Conservation (phyloP, 257 asterid genomes). For the Ballota nigra region DNA sequence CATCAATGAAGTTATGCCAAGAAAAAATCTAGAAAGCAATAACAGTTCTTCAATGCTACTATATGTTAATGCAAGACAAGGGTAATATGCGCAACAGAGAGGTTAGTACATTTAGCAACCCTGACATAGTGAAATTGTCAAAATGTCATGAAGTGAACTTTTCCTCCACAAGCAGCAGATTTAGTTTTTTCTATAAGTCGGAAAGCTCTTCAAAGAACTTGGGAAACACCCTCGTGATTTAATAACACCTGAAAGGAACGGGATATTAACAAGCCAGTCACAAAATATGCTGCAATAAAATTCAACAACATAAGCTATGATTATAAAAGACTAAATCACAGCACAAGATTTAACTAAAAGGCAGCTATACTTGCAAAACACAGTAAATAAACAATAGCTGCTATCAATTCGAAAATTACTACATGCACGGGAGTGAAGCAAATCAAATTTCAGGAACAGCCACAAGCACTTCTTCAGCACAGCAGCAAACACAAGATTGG, state of each 20-base stretch:
- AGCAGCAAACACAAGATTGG: not conserved
- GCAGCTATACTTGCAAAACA: not conserved
- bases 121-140: constrained; percentile 87
- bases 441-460: not conserved
- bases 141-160: constrained; percentile 58
- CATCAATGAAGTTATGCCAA: not conserved
- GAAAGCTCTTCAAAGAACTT: constrained; percentile 36
- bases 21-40: constrained; percentile 21
- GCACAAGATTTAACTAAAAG: not conserved
- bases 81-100: constrained; percentile 26
- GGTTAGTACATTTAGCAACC: constrained; percentile 73
- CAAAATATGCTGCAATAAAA: not conserved
- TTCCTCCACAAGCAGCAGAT: constrained; percentile 47
- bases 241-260: constrained; percentile 23
- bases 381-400: not conserved
- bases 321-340: not conserved
- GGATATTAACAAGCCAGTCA: not conserved
- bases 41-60: constrained; percentile 19
- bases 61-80: constrained; percentile 9
- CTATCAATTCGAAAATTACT: not conserved
- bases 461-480: not conserved
- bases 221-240: constrained; percentile 30
- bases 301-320: constrained; percentile 6
- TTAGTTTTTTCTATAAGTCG: constrained; percentile 38
- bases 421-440: not conserved